Base-by-base conservation (phyloP, 768 basidiomycete species). In the Mycena alexandri region DNA sequence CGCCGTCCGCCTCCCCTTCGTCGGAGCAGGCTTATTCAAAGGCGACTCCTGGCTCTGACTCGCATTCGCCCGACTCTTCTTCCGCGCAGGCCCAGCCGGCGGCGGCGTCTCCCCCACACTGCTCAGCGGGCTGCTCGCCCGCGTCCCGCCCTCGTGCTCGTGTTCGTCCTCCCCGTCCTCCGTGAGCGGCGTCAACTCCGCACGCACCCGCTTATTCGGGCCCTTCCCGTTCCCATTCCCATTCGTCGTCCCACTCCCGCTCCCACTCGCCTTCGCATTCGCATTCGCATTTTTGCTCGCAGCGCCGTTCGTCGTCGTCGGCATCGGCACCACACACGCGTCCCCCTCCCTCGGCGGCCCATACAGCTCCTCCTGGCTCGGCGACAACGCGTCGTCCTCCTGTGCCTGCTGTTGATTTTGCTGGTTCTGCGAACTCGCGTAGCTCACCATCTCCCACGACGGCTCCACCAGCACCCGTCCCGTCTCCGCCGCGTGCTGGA, bases 391-490 rank as follows among this genome's bases (percentile, higher is more conserved):
- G 5, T 14, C 38, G 5, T 38, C 5, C 2, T 2, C 38, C 38
- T 38, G 38, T 14, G 3, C 11, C 14, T 38, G 11, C 10, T 38
- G 38, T 38, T 72, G 54, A 46, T 57, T 72, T 47, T 56, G 69
- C 47, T 75, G 75, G 63, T 75, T 71, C 62, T 78, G 79, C 55
- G 78, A 72, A 25, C 69, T 75, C 14, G 79, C 82, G 51, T 81
- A 76, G 38, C 77, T 77, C 16, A 88, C 80, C 86, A 90, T 88
- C 72, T 90, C 88, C 76, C 79, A 82, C 25, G 87, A 85, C 22
- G 88, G 89, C 67, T 87, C 84, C 0, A 81, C 80, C 11, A 87
- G 78, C 36, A 67, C 47, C 9, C 70, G 70, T 1, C 78, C 83
- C 3, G 76, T 75, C 50, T 86, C 85, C 7, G 79, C 83, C 29